Percentiles rank a stretch among this genome's conserved stretches.
Conservation (phyloP, 768 basidiomycete species). For the Phlebiopsis flavidoalba region DNA sequence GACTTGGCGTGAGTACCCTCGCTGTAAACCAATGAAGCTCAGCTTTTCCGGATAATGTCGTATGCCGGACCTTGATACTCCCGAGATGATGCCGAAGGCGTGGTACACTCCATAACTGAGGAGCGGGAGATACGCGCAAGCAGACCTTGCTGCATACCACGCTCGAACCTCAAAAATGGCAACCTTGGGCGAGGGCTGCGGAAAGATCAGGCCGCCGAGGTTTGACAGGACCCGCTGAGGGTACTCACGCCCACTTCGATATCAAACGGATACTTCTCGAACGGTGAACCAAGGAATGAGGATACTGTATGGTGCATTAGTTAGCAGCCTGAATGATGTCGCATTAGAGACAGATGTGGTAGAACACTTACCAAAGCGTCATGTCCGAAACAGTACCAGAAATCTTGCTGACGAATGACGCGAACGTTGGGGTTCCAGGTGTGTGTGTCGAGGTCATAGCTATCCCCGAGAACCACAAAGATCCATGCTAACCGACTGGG, state of each 20-base stretch:
- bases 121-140: conserved; percentile 36
- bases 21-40: conserved; percentile 18
- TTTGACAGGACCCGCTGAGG: neutral
- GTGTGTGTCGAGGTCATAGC: conserved; percentile 30
- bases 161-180: conserved; percentile 36
- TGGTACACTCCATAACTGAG: conserved; percentile 40
- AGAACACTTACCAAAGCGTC: conserved; percentile 32
- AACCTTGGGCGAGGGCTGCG: conserved; percentile 37
- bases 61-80: conserved; percentile 3
- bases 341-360: neutral
- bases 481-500: conserved; percentile 30
- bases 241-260: conserved; percentile 36
- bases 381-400: conserved; percentile 38
- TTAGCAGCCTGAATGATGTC: neutral
- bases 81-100: conserved; percentile 39
- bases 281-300: conserved; percentile 36
- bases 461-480: conserved; percentile 37
- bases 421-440: conserved; percentile 29
- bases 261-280: conserved; percentile 34
- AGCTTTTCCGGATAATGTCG: neutral
- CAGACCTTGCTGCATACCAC: conserved; percentile 43
- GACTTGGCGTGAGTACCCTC: conserved; percentile 34
- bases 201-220: neutral
- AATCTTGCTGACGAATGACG: conserved; percentile 34
- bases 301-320: conserved; percentile 22